A percentile compares a stretch with the other conserved stretches of the same genome.
These are phyloP conservation scores for Musa balbisiana DNA, from an alignment of 202 grass and related monocot species.

Conservation along the genomic window DNA sequence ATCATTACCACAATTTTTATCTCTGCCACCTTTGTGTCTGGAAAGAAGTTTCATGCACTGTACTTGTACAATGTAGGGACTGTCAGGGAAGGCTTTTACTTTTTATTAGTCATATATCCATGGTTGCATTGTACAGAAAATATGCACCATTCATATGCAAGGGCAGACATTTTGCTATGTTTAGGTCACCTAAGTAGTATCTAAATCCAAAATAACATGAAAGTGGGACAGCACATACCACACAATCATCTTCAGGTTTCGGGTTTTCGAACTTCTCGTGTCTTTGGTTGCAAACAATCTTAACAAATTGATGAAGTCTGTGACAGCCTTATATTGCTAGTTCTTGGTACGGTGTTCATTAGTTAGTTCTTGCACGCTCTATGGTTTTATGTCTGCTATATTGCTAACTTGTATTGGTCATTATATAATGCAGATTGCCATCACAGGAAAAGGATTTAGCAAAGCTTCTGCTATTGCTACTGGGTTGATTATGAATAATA, in stretches of 20 bases:
- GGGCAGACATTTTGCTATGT: too few relatives aligned
- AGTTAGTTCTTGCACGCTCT: neutral
- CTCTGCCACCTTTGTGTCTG: neutral
- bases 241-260: too few relatives aligned
- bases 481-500: constrained; percentile 96
- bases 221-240: too few relatives aligned
- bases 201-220: neutral
- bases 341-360: neutral
- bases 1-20: neutral
- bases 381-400: neutral
- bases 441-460: constrained; percentile 87
- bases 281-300: too few relatives aligned
- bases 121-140: too few relatives aligned
- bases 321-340: neutral
- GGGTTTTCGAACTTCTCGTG: too few relatives aligned
- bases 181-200: neutral
- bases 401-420: neutral
- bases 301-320: too few relatives aligned
- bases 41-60: neutral
- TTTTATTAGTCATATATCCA: neutral
- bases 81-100: neutral
- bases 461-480: constrained; percentile 79
- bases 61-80: neutral
- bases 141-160: too few relatives aligned
- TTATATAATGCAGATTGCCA: constrained; percentile 68